Conservation (phyloP, 2,329 filamentous ascomycete species). For the Truncatella angustata region DNA sequence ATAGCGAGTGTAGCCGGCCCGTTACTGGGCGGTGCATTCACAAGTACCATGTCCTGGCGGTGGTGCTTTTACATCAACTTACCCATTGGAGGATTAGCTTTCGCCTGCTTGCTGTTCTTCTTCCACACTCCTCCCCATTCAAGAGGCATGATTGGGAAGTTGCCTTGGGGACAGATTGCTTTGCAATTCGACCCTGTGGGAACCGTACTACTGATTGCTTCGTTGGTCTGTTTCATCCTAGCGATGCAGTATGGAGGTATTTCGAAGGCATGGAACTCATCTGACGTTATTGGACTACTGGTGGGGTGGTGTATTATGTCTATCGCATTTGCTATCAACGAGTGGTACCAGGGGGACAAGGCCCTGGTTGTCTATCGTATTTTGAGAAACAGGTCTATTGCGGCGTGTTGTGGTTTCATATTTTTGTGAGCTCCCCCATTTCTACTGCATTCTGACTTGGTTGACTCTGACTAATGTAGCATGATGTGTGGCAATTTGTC, state of each 20-base stretch:
- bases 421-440: conserved; percentile 14
- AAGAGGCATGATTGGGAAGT: conserved; percentile 1
- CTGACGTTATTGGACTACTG: conserved; percentile 34
- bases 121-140: conserved; percentile 21
- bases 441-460: conserved; percentile 6
- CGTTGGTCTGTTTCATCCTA: conserved; percentile 19
- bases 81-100: conserved; percentile 15
- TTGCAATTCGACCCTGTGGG: conserved; percentile 24
- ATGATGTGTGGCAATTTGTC: neutral
- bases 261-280: conserved; percentile 11
- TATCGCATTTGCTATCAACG: conserved; percentile 35
- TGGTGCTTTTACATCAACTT: conserved; percentile 28
- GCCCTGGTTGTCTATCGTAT: conserved; percentile 38
- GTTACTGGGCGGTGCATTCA: conserved; percentile 26
- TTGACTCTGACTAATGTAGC: neutral
- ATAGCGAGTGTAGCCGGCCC: conserved; percentile 29
- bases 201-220: conserved; percentile 18
- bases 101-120: conserved; percentile 19
- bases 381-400: conserved; percentile 34
- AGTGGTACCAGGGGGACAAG: conserved; percentile 31
- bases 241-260: conserved; percentile 36
- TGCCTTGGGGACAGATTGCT: conserved; percentile 13
- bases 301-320: conserved; percentile 36
- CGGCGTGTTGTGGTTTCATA: conserved; percentile 12
- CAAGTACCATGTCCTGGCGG: conserved; percentile 26